phyloP scores from a whole-genome alignment of 176 grass and related monocot species.

The Echinochloa phyllopogon region DNA sequence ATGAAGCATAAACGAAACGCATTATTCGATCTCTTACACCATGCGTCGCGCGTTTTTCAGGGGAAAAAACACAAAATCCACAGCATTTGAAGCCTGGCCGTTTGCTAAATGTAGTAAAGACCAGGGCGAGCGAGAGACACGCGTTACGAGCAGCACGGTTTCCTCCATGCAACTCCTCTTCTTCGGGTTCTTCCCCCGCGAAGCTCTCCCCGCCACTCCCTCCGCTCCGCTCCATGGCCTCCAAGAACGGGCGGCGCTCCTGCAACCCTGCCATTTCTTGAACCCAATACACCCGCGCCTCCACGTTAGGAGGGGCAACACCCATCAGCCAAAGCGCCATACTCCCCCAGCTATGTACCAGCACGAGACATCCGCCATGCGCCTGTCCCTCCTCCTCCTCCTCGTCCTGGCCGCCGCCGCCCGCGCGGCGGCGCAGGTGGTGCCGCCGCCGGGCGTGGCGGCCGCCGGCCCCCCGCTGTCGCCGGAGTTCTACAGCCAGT shows the following conservation, averaged over 20 bases:
- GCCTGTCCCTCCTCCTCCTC: slow-evolving; percentile 39
- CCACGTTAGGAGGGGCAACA: slow-evolving; percentile 26
- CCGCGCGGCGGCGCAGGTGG: slow-evolving; percentile 5
- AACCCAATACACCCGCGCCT: slow-evolving; percentile 11
- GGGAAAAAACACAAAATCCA: too few species aligned
- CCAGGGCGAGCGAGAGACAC: background rate
- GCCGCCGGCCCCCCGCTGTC: slow-evolving; percentile 26
- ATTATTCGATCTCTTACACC: background rate
- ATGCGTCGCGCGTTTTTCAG: background rate
- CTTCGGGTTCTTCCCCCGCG: slow-evolving; percentile 17
- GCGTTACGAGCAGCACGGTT: slow-evolving; percentile 4
- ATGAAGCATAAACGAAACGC: background rate
- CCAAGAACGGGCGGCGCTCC: slow-evolving; percentile 9
- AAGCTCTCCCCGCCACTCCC: slow-evolving; percentile 42
- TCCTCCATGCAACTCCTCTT: background rate
- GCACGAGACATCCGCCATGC: slow-evolving; percentile 46
- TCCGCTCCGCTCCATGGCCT: slow-evolving; percentile 40
- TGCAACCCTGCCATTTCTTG: slow-evolving; percentile 55
- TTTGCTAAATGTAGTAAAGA: slow-evolving; percentile 35
- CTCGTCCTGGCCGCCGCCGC: background rate
- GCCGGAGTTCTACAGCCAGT: slow-evolving; percentile 48
- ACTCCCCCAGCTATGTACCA: background rate
- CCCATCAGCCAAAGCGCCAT: slow-evolving; percentile 6
- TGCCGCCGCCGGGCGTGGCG: slow-evolving; percentile 10
- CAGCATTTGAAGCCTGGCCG: background rate